Evolutionary conservation across 129 eudicot species (phyloP).

Genomic region (Cynara cardunculus): DNA sequence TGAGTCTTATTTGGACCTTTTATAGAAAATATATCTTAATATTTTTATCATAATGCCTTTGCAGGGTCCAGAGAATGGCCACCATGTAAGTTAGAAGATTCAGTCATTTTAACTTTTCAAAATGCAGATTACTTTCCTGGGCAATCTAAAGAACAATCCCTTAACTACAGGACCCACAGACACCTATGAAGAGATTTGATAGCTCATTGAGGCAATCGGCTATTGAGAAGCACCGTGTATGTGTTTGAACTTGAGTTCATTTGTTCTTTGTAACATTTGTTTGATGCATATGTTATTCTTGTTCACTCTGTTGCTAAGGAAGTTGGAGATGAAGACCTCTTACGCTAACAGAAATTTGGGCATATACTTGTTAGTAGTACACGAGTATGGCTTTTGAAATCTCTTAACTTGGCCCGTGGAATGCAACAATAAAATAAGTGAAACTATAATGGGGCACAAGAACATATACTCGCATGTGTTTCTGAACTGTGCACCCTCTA

Average conservation of each 20-base stretch:
- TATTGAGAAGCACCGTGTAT: conserved; percentile 66
- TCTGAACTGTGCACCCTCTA: too few species aligned
- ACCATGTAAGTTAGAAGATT: conserved; percentile 31
- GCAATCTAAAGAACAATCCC: conserved; percentile 2
- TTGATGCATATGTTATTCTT: background rate
- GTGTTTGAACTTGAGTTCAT: conserved; percentile 29
- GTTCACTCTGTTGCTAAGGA: background rate
- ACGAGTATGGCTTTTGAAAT: background rate
- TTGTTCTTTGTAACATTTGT: background rate
- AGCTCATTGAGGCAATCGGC: conserved; percentile 46
- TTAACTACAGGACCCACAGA: conserved; percentile 50
- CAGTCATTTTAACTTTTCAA: background rate
- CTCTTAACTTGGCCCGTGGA: background rate
- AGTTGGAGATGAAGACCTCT: background rate
- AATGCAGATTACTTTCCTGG: background rate
- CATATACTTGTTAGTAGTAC: background rate
- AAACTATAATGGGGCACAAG: too few species aligned
- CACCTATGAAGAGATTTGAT: conserved; percentile 58
- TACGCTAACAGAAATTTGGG: background rate
- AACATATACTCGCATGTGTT: too few species aligned
- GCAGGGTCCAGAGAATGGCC: conserved; percentile 61
- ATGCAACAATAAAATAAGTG: too few species aligned
- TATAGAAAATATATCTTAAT: conserved; percentile 11
- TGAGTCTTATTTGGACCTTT: conserved; percentile 8
- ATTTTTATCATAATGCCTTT: conserved; percentile 19